Evolutionary conservation across 495 filamentous ascomycete species (phyloP), one percentile per base, ranked within the genome.

Genomic region (Penicillium lividum): DNA sequence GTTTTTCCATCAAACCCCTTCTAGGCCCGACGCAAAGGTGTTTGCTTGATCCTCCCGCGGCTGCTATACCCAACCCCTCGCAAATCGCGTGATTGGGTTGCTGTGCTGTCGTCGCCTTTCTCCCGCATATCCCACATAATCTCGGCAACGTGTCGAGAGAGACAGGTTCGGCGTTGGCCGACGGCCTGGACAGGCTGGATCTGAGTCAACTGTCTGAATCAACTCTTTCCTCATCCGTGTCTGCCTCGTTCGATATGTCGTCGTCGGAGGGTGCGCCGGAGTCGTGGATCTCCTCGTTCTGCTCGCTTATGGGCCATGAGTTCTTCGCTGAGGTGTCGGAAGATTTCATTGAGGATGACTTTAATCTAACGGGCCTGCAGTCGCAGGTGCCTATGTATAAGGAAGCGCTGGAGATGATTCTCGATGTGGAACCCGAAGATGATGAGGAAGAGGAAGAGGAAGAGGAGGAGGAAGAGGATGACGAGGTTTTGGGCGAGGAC

Each of bases 301-400:
- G 94, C 78, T 91, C 90, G 31, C 80, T 98, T 34, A 83, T 97
- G 57, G 94, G 94, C 54, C 94, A 98, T 70, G 94, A 98, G 71
- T 98, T 98, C 75, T 98, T 98, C 70, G 95, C 95, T 51, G 94
- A 98, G 73, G 93, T 98, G 43, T 92, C 91, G 22, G 94, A 98
- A 75, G 94, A 98, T 59, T 98, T 98, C 70, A 98, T 98, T 65
- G 94, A 98, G 73, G 94, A 98, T 85, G 94, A 98, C 71, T 98
- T 98, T 79, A 98, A 98, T 76, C 81, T 98, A 53, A 98, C 94
- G 4, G 94, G 94, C 25, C 81, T 98, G 59, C 91, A 96, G 75
- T 89, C 85, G 34, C 92, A 97, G 76, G 94, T 98, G 51, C 90
- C 92, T 54, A 97, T 97, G 93, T 98, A 98, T 71, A 98, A 98